These are phyloP conservation scores for Backusella westeae DNA, from an alignment of 192 early-diverging fungal genomes.

Conservation along the genomic window DNA sequence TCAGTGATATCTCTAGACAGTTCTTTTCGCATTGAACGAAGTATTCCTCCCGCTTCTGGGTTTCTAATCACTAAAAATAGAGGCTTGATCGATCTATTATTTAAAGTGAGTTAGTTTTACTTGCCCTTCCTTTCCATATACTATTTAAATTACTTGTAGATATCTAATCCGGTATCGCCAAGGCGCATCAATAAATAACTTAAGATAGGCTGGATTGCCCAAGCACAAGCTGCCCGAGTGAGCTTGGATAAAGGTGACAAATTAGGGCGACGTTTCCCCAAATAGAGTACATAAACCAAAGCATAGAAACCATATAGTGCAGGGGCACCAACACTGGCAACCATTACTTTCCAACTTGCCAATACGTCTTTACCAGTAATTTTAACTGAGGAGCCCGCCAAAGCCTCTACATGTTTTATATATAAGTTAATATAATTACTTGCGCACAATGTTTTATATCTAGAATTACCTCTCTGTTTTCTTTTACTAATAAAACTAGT, in stretches of 20 bases:
- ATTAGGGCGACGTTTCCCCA: slow-evolving; percentile 18
- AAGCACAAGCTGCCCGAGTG: slow-evolving; percentile 18
- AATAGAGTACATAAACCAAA: slow-evolving; percentile 52
- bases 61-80: slow-evolving; percentile 71
- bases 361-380: slow-evolving; percentile 92
- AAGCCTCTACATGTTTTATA: slow-evolving; percentile 54
- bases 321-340: slow-evolving; percentile 71
- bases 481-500: slow-evolving; percentile 48
- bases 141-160: slow-evolving; percentile 53
- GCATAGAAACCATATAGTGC: slow-evolving; percentile 70
- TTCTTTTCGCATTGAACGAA: slow-evolving; percentile 59
- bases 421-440: background rate
- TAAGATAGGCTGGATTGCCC: slow-evolving; percentile 57
- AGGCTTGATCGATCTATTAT: slow-evolving; percentile 70
- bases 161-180: slow-evolving; percentile 71
- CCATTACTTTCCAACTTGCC: slow-evolving; percentile 93
- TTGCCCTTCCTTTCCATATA: background rate
- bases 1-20: slow-evolving; percentile 74
- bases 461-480: slow-evolving; percentile 45
- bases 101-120: background rate
- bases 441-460: background rate
- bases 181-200: slow-evolving; percentile 70
- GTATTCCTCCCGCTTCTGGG: slow-evolving; percentile 44
- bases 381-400: slow-evolving; percentile 90
- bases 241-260: slow-evolving; percentile 34